phyloP scores from a whole-genome alignment of 2,329 filamentous ascomycete genomes.

The Diaporthe amygdali region DNA sequence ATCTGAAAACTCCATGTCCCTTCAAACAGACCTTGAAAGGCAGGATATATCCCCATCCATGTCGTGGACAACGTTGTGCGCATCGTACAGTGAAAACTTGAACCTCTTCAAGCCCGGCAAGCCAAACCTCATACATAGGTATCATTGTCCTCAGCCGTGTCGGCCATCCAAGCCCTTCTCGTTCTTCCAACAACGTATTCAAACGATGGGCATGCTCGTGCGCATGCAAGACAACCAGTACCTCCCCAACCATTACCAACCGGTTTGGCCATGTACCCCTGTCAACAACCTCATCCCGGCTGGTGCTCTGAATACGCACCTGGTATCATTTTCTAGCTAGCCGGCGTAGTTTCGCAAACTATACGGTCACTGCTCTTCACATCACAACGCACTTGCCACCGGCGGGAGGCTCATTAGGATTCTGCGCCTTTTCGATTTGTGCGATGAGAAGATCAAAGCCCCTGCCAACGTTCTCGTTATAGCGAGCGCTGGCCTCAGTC shows the following conservation, averaged over 20 bases:
- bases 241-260: constrained; percentile 3
- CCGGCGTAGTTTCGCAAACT: not conserved
- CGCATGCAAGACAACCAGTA: constrained; percentile 5
- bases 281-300: not conserved
- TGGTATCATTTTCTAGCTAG: not conserved
- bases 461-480: constrained; percentile 91
- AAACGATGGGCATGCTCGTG: constrained; percentile 12
- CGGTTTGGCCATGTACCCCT: not conserved
- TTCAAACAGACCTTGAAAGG: not conserved
- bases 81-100: not conserved
- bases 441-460: constrained; percentile 94
- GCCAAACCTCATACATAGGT: not conserved
- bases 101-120: not conserved
- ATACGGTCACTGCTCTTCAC: constrained; percentile 53
- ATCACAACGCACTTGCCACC: constrained; percentile 85
- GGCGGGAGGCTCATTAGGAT: constrained; percentile 81
- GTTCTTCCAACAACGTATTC: not conserved
- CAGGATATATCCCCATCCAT: not conserved
- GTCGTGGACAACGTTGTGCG: not conserved
- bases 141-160: not conserved
- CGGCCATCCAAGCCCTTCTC: not conserved
- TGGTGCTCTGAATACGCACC: not conserved
- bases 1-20: not conserved
- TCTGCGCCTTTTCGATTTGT: constrained; percentile 93
- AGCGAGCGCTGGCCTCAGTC: constrained; percentile 92